Percentiles rank a stretch among this genome's conserved stretches.
phyloP scores from a whole-genome alignment of 2,329 filamentous ascomycete species.

The Zymoseptoria pseudotritici region DNA sequence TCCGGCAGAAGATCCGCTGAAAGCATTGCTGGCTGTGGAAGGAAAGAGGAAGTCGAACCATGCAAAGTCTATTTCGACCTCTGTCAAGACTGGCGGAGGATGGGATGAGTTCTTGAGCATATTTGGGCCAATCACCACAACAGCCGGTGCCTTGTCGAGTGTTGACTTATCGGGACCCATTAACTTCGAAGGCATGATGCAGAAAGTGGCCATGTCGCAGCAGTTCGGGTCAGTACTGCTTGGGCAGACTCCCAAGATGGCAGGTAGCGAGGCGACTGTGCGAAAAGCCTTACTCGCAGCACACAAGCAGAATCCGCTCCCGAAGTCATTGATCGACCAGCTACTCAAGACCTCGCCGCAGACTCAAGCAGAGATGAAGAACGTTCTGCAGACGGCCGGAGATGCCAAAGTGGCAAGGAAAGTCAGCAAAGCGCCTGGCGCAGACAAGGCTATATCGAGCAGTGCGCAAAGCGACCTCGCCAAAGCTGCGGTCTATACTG shows the following conservation, averaged over 20 bases:
- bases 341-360: conserved; percentile 23
- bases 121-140: conserved; percentile 45
- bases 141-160: conserved; percentile 41
- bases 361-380: conserved; percentile 25
- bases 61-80: conserved; percentile 41
- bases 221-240: conserved; percentile 24
- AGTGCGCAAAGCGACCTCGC: conserved; percentile 18
- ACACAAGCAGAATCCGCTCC: conserved; percentile 24
- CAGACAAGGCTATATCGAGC: conserved; percentile 15
- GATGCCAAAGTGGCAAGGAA: conserved; percentile 19
- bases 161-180: conserved; percentile 35
- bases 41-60: conserved; percentile 30
- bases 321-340: conserved; percentile 22
- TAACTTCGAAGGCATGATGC: conserved; percentile 30
- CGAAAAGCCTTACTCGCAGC: conserved; percentile 25
- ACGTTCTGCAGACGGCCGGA: conserved; percentile 18
- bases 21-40: conserved; percentile 33
- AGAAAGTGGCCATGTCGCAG: conserved; percentile 29
- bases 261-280: conserved; percentile 26
- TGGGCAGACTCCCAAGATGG: conserved; percentile 20
- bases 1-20: conserved; percentile 53
- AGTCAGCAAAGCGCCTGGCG: conserved; percentile 18
- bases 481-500: conserved; percentile 15
- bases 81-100: conserved; percentile 40
- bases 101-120: conserved; percentile 48